A percentile compares a stretch with the other conserved stretches of the same genome.
Conservation (phyloP, 352 stramenopile species). For the Pythium insidiosum region DNA sequence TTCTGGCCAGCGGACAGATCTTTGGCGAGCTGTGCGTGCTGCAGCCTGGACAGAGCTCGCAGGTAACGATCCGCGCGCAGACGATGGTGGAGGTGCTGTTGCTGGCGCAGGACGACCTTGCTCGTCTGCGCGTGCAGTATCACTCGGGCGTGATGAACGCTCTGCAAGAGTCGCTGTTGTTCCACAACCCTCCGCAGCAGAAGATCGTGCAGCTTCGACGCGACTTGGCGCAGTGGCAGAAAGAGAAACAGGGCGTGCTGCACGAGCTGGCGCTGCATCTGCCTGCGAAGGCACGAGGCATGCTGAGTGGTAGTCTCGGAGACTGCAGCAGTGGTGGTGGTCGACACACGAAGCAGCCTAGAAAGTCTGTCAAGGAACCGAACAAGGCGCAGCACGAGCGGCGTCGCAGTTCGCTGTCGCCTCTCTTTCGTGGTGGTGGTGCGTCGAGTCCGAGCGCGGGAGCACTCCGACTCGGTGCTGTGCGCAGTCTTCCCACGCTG, state of each 20-base stretch:
- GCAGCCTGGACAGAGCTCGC: slow-evolving; percentile 51
- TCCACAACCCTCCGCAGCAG: slow-evolving; percentile 71
- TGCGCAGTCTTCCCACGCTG: too few relatives aligned
- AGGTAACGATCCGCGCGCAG: slow-evolving; percentile 48
- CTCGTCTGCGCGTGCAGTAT: slow-evolving; percentile 55
- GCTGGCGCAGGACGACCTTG: slow-evolving; percentile 40
- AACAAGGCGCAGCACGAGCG: too few relatives aligned
- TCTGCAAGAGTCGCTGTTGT: slow-evolving; percentile 64
- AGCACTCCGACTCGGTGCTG: too few relatives aligned
- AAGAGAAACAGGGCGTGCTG: slow-evolving; percentile 42
- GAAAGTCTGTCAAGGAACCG: too few relatives aligned
- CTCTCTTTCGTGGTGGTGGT: too few relatives aligned
- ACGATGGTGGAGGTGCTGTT: slow-evolving; percentile 61
- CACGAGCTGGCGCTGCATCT: slow-evolving; percentile 23
- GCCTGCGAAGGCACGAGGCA: slow-evolving; percentile 10
- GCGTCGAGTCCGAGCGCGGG: too few relatives aligned
- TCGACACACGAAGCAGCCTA: too few relatives aligned
- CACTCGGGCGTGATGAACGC: slow-evolving; percentile 70
- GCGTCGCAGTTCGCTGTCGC: too few relatives aligned
- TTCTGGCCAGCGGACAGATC: slow-evolving; percentile 56
- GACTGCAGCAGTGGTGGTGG: too few relatives aligned
- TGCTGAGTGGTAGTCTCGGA: slow-evolving; percentile 6
- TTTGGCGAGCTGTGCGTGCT: slow-evolving; percentile 70
- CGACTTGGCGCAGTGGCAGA: slow-evolving; percentile 39
- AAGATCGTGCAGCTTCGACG: slow-evolving; percentile 58